These are phyloP conservation scores for Trametes maxima DNA, from an alignment of 768 basidiomycete genomes.

Conservation along the genomic window DNA sequence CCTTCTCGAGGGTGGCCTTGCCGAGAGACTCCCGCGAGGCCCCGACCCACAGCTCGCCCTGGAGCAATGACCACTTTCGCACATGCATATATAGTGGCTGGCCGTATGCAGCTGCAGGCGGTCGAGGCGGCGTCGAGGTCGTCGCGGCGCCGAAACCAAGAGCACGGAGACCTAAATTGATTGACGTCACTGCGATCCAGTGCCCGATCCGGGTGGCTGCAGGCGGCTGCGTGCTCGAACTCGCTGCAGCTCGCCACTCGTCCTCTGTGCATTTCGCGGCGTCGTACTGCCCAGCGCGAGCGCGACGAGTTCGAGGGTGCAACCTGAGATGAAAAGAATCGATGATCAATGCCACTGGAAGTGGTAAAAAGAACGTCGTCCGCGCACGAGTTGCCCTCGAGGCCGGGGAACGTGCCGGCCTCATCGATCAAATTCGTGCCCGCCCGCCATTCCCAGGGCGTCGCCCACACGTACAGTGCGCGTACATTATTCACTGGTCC, in stretches of 20 bases:
- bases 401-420: neutral
- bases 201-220: neutral
- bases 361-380: no score
- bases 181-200: conserved; percentile 1
- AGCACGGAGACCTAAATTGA: conserved; percentile 1
- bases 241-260: no score
- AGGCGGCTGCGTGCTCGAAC: no score
- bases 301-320: no score
- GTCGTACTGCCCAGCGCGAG: no score
- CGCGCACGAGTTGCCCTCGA: neutral
- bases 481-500: neutral
- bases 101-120: neutral
- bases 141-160: neutral
- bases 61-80: no score
- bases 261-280: no score
- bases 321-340: no score
- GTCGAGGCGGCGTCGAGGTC: neutral
- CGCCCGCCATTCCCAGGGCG: neutral
- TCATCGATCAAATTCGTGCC: conserved; percentile 1
- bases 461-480: neutral
- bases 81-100: neutral
- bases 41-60: no score
- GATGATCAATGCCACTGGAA: no score
- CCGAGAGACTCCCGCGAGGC: no score
- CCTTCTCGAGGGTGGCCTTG: no score